Base-by-base conservation (phyloP, 371 early-diverging fungal genomes). In the Rhizopus sp. region DNA sequence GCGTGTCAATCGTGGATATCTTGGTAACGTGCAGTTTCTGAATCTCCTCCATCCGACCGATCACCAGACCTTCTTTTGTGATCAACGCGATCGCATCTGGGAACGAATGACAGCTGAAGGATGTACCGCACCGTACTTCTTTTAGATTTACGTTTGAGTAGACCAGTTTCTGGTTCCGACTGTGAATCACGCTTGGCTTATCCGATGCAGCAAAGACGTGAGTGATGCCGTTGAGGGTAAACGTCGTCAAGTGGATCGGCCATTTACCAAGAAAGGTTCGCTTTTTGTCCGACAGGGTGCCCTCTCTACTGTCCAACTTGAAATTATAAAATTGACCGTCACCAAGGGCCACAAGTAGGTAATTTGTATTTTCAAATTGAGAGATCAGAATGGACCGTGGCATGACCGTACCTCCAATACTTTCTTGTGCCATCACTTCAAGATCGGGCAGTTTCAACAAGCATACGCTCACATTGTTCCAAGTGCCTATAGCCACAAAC, bases 141-240 rank as follows among this genome's bases (percentile, higher is more conserved):
- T 85, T 88, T 9, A 91, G 64, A 68, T 96, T 94, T 34, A 96
- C 92, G 59, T 85, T 91, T 7, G 93, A 91, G 62, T 88, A 95
- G 35, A 90, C 59, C 3, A 96, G 82, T 65, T 92, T 91, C 15
- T 86, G 82, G 61, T 85, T 87, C 30, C 79, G 78, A 50, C 83
- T 84, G 41, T 86, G 84, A 32, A 97, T 85, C 15, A 97, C 88
- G 3, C 95, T 89, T 0, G 97, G 94, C 31, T 90, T 84, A 64
- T 95, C 96, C 3, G 90, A 89, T 7, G 93, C 88, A 0, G 89
- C 91, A 83, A 96, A 96, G 7, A 95, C 91, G 59, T 88, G 83
- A 4, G 63, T 73, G 46, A 70, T 67, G 16, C 85, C 89, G 42
- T 81, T 73, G 7, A 82, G 74, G 5, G 68, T 69, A 63, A 97